Percentiles rank a stretch among this genome's conserved stretches.
phyloP scores from a whole-genome alignment of 2,329 filamentous ascomycete species.

The Xylariomycetidae sp. region DNA sequence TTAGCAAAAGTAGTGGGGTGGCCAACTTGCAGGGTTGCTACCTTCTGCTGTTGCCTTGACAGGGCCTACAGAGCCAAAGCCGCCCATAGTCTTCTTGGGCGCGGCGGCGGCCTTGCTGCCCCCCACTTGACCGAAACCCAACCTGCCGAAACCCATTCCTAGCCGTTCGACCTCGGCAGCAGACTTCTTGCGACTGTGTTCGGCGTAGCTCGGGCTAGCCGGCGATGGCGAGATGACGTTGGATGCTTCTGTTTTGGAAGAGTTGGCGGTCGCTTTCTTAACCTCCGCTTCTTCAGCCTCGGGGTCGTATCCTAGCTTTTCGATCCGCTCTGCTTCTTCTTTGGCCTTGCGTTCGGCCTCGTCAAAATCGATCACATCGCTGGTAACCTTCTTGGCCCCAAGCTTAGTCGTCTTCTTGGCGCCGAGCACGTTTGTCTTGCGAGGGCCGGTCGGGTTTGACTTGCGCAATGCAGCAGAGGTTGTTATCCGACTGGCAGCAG shows the following conservation, averaged over 20 bases:
- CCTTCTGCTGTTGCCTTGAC: constrained; percentile 65
- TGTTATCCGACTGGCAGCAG: constrained; percentile 64
- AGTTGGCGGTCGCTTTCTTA: constrained; percentile 31
- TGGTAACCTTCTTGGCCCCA: constrained; percentile 84
- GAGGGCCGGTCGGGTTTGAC: constrained; percentile 57
- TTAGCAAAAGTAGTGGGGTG: background rate
- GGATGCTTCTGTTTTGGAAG: constrained; percentile 41
- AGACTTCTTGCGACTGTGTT: constrained; percentile 55
- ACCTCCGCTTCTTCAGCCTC: constrained; percentile 64
- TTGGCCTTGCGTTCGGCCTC: constrained; percentile 95
- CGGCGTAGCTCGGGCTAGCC: constrained; percentile 60
- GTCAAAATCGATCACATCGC: constrained; percentile 86
- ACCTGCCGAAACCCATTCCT: constrained; percentile 78
- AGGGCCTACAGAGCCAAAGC: constrained; percentile 79
- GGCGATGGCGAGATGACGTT: constrained; percentile 70
- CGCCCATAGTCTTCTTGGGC: constrained; percentile 66
- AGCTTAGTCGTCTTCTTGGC: constrained; percentile 81
- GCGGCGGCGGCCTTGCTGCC: constrained; percentile 50
- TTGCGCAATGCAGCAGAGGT: constrained; percentile 81
- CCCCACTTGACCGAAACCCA: constrained; percentile 84
- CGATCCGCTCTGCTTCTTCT: constrained; percentile 93
- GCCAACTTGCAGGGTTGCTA: constrained; percentile 31
- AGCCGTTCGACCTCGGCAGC: constrained; percentile 80
- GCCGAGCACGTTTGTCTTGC: constrained; percentile 80
- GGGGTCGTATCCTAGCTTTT: constrained; percentile 90